Conservation (phyloP, 2,329 filamentous ascomycete species). For the Cladobotryum protrusum region DNA sequence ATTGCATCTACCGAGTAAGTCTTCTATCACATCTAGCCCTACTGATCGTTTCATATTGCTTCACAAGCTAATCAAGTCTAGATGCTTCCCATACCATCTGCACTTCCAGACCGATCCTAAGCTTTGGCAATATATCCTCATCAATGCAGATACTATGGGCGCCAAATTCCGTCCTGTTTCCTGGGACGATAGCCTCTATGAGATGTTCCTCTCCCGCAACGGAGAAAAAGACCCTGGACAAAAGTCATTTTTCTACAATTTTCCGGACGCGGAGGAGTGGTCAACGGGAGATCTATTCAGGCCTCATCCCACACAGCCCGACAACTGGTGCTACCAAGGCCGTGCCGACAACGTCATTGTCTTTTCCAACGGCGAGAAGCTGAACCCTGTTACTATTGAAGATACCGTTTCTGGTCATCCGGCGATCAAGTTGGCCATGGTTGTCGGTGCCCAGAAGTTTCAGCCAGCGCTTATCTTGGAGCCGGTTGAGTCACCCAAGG, state of each 20-base stretch:
- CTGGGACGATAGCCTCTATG: conserved; percentile 10
- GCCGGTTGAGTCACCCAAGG: conserved; percentile 25
- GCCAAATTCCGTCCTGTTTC: conserved; percentile 30
- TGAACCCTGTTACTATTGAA: conserved; percentile 35
- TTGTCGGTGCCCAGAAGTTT: conserved; percentile 41
- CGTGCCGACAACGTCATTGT: conserved; percentile 35
- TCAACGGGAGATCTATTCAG: conserved; percentile 32
- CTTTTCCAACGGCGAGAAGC: conserved; percentile 35
- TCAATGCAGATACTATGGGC: conserved; percentile 34
- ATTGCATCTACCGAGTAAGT: conserved; percentile 39
- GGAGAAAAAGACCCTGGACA: conserved; percentile 26
- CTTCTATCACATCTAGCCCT: not conserved
- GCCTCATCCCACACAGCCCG: conserved; percentile 25
- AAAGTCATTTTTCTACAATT: conserved; percentile 31
- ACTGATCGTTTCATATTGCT: not conserved
- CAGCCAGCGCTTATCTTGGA: conserved; percentile 45
- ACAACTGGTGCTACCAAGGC: conserved; percentile 31
- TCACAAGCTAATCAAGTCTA: conserved; percentile 10
- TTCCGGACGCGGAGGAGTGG: conserved; percentile 29
- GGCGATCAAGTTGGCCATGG: conserved; percentile 23
- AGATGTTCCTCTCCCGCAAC: conserved; percentile 33
- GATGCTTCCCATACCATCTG: conserved; percentile 28
- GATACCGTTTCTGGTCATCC: conserved; percentile 23
- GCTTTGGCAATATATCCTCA: conserved; percentile 39
- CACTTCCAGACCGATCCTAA: conserved; percentile 26